A percentile compares a stretch with the other conserved stretches of the same genome.
These are phyloP conservation scores for Podaxis pistillaris DNA, from an alignment of 768 basidiomycete species.

Conservation along the genomic window DNA sequence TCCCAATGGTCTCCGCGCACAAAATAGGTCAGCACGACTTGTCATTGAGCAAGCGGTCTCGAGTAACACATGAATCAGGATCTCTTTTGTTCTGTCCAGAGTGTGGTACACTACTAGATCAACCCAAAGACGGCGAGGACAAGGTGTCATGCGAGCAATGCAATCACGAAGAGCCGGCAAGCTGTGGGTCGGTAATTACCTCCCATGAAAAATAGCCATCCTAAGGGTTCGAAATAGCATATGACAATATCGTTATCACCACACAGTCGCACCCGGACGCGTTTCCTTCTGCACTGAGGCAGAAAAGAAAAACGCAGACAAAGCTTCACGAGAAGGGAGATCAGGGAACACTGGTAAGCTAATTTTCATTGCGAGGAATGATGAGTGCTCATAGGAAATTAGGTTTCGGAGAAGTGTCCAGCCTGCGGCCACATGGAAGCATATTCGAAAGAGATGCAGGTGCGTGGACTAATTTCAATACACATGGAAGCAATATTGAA, in stretches of 20 bases:
- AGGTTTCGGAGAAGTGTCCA: conserved; percentile 92
- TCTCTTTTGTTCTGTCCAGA: conserved; percentile 92
- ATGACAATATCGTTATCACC: conserved; percentile 86
- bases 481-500: conserved; percentile 11
- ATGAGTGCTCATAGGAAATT: conserved; percentile 3
- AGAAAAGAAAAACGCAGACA: conserved; percentile 88
- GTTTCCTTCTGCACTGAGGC: conserved; percentile 85
- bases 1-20: conserved; percentile 21
- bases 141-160: conserved; percentile 89
- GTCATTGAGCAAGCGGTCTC: neutral
- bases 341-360: conserved; percentile 50
- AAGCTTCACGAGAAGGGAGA: conserved; percentile 73
- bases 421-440: conserved; percentile 83
- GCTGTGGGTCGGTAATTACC: conserved; percentile 55
- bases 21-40: conserved; percentile 35
- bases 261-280: conserved; percentile 93
- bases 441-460: conserved; percentile 88
- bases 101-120: conserved; percentile 85
- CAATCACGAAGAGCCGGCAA: conserved; percentile 80
- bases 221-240: conserved; percentile 49
- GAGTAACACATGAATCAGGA: conserved; percentile 41
- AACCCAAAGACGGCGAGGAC: conserved; percentile 74
- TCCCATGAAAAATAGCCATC: neutral
- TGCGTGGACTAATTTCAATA: conserved; percentile 27
- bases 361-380: neutral